Base-by-base conservation (phyloP, 441 rosid genomes). In the Capsella rubella region DNA sequence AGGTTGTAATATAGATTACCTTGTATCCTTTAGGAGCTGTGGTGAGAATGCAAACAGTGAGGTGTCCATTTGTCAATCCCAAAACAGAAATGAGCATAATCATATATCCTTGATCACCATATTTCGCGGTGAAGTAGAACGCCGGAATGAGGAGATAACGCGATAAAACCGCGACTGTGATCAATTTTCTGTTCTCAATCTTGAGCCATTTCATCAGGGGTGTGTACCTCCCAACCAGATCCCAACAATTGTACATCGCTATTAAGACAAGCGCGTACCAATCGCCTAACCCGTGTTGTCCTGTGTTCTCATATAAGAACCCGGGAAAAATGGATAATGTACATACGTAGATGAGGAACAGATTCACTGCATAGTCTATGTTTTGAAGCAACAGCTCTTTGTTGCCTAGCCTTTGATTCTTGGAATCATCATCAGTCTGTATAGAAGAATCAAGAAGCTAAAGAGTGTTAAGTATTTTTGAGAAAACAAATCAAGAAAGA, bases 41-140 rank as follows among this genome's bases (percentile, higher is more conserved):
- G 16, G 94, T 91, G 2, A 92, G 72, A 56, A 95, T 89, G 72
- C 98, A 91, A 16, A 92, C 93, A 1, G 92, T 92, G 52, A 92
- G 85, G 75, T 90, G 83, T 37, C 99, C 98, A 28, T 86, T 95
- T 1, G 92, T 82, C 21, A 89, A 40, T 50, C 98, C 99, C 68
- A 92, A 58, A 75, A 92, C 74, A 28, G 92, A 95, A 14, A 82
- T 75, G 0, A 92, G 90, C 75, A 87, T 42, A 73, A 92, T 87
- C 98, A 89, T 91, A 89, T 89, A 95, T 56, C 99, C 99, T 52
- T 93, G 89, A 56, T 88, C 95, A 18, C 88, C 97, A 27, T 95
- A 92, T 54, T 89, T 91, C 1, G 92, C 96, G 0, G 97, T 89
- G 86, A 95, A 95, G 79, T 92, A 95, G 77, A 95, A 91, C 0